These are phyloP conservation scores for Sodiomyces alkalinus DNA, from an alignment of 2,329 filamentous ascomycete genomes.

Conservation along the genomic window DNA sequence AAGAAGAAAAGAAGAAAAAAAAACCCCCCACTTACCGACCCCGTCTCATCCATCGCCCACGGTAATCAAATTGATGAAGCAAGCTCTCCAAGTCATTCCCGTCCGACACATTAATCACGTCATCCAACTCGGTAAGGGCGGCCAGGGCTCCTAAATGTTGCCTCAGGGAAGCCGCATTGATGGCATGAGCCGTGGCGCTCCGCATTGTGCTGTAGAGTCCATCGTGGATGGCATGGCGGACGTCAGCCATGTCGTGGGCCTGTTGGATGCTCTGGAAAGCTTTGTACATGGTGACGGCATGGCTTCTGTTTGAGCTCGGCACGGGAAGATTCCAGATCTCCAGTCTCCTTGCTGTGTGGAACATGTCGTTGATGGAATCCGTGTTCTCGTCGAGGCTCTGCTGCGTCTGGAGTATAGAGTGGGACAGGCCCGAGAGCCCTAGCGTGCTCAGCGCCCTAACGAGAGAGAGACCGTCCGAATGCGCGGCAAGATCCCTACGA, in stretches of 20 bases:
- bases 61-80: slow-evolving; percentile 46
- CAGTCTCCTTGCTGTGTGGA: slow-evolving; percentile 65
- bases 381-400: slow-evolving; percentile 42
- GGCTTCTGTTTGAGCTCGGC: slow-evolving; percentile 44
- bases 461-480: slow-evolving; percentile 50
- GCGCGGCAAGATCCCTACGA: slow-evolving; percentile 35
- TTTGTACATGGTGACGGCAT: slow-evolving; percentile 60
- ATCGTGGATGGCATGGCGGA: slow-evolving; percentile 44
- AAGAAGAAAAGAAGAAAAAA: slow-evolving; percentile 5
- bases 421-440: slow-evolving; percentile 73
- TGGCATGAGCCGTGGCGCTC: slow-evolving; percentile 31
- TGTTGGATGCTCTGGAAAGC: slow-evolving; percentile 67
- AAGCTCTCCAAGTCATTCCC: slow-evolving; percentile 44
- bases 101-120: slow-evolving; percentile 49
- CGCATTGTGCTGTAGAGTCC: slow-evolving; percentile 47
- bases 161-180: slow-evolving; percentile 36
- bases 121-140: slow-evolving; percentile 66
- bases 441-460: slow-evolving; percentile 65
- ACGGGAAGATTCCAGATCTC: slow-evolving; percentile 86
- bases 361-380: slow-evolving; percentile 53
- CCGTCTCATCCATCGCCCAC: slow-evolving; percentile 67
- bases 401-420: slow-evolving; percentile 58
- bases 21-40: slow-evolving; percentile 68
- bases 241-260: slow-evolving; percentile 37
- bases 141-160: slow-evolving; percentile 49